Percentiles rank a stretch among this genome's conserved stretches.
Evolutionary conservation across 2,329 filamentous ascomycete species (phyloP).

Genomic region (Clonostachys sp.): DNA sequence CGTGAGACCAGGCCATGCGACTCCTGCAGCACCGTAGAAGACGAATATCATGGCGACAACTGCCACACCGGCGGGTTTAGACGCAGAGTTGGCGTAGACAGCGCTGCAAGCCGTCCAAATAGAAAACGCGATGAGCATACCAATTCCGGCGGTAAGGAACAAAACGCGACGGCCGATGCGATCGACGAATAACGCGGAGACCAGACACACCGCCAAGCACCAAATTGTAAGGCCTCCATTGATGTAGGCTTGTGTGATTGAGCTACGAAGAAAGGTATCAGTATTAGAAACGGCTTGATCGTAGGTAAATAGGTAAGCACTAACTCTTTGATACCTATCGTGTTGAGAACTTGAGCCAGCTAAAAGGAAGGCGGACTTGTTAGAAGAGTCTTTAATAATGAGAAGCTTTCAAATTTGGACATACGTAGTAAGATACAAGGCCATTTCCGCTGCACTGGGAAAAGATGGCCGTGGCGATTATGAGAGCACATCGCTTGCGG

Average conservation of each 20-base stretch:
- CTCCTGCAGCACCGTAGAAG: constrained; percentile 15
- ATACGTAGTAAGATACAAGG: constrained; percentile 24
- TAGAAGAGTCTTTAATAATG: too few relatives aligned
- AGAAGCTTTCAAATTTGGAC: too few relatives aligned
- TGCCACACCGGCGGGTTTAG: constrained; percentile 10
- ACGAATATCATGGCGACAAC: constrained; percentile 28
- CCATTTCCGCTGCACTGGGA: constrained; percentile 14
- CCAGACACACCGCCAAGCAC: constrained; percentile 3
- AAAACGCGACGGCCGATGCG: constrained; percentile 29
- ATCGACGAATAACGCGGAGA: constrained; percentile 26
- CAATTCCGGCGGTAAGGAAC: constrained; percentile 25
- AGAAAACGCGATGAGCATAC: constrained; percentile 23
- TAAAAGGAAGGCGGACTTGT: too few relatives aligned
- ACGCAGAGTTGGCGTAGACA: constrained; percentile 5
- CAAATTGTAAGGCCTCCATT: constrained; percentile 18
- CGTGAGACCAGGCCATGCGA: constrained; percentile 6
- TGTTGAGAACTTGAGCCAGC: constrained; percentile 15
- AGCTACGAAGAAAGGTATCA: constrained; percentile 6
- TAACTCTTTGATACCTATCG: constrained; percentile 13
- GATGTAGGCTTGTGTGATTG: constrained; percentile 17
- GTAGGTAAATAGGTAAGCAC: too few relatives aligned
- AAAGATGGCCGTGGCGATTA: constrained; percentile 12
- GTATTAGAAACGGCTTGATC: too few relatives aligned
- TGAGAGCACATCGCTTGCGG: constrained; percentile 8
- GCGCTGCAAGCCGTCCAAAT: constrained; percentile 16